Conservation (phyloP, 495 filamentous ascomycete species). For the Staphylotrichum tortipilum region DNA sequence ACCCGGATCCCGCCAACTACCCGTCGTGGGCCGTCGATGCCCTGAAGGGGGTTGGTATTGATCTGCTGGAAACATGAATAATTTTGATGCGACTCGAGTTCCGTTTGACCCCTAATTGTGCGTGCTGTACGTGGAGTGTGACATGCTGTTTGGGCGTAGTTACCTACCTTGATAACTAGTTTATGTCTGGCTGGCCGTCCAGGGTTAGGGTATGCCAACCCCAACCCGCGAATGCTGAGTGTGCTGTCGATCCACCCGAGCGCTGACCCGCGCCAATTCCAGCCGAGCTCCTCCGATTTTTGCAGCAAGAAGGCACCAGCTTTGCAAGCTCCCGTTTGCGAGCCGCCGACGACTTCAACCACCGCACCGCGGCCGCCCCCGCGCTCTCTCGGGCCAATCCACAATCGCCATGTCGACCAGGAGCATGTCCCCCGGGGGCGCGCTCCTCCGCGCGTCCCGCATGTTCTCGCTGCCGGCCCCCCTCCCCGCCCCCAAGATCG, state of each 20-base stretch:
- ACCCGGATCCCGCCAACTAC: slow-evolving; percentile 57
- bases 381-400: slow-evolving; percentile 8
- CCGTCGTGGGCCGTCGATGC: slow-evolving; percentile 82
- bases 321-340: no score
- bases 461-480: slow-evolving; percentile 49
- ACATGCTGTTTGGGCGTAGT: no score
- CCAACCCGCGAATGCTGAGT: no score
- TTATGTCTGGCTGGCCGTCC: no score
- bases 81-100: no score
- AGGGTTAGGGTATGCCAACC: slow-evolving; percentile 24
- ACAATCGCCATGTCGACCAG: slow-evolving; percentile 18
- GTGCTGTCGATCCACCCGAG: no score
- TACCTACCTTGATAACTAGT: no score
- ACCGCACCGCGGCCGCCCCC: neutral
- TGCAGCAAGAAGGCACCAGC: neutral
- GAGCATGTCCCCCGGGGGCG: slow-evolving; percentile 50
- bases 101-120: no score
- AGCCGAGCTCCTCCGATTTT: slow-evolving; percentile 18
- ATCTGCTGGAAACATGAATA: slow-evolving; percentile 42
- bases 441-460: slow-evolving; percentile 51
- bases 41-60: slow-evolving; percentile 73
- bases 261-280: no score
- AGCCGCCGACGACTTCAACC: neutral
- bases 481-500: slow-evolving; percentile 36
- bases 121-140: no score